Evolutionary conservation across 148 eudicot genomes (phyloP).

Genomic region (Euryodendron excelsum): DNA sequence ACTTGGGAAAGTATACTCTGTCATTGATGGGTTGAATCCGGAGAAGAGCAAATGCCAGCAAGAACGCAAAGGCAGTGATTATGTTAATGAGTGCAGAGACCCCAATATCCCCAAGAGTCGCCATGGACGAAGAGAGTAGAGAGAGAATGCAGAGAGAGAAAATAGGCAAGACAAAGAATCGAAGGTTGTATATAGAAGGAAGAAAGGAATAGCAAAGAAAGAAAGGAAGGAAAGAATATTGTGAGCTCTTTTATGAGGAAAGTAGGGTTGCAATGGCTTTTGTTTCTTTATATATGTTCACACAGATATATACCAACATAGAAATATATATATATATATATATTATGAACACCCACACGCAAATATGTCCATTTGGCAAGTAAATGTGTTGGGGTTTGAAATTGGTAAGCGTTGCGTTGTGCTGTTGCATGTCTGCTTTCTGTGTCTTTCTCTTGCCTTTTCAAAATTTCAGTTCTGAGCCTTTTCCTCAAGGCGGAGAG

Average conservation of each 20-base stretch:
- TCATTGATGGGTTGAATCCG: conserved; percentile 94
- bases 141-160: conserved; percentile 9
- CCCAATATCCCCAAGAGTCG: conserved; percentile 80
- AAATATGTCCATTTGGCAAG: too few species aligned
- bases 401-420: too few species aligned
- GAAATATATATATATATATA: too few species aligned
- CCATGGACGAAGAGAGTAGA: conserved; percentile 40
- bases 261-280: neutral
- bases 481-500: too few species aligned
- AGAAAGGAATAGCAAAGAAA: neutral
- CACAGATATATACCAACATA: too few species aligned
- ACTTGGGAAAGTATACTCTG: conserved; percentile 92
- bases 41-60: conserved; percentile 84
- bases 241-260: conserved; percentile 6
- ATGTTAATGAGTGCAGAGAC: conserved; percentile 90
- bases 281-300: neutral
- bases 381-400: too few species aligned
- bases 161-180: conserved; percentile 12
- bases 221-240: conserved; percentile 26
- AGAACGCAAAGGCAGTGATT: conserved; percentile 63
- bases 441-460: too few species aligned
- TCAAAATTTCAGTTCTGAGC: too few species aligned
- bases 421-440: too few species aligned
- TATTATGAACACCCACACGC: too few species aligned
- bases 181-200: neutral